Evolutionary conservation across 1,139 yeast species (phyloP), one percentile per base, ranked within the genome.

Genomic region (Suhomyces terraborum): DNA sequence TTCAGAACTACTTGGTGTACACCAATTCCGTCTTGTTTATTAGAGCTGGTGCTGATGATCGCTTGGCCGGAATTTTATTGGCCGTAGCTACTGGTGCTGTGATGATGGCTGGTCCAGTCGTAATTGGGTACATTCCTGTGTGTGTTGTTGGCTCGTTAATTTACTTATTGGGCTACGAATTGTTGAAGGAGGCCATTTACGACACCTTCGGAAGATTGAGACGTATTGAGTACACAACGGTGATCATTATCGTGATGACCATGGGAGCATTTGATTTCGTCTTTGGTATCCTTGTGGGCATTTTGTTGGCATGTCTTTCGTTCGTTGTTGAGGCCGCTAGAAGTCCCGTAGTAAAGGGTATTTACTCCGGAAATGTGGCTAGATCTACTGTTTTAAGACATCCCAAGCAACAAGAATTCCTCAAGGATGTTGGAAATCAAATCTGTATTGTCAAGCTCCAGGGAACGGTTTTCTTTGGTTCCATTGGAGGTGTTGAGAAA

Each of bases 221-320:
- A 34, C 70, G 64, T 30, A 85, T 88, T 50, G 98, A 93, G 59
- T 93, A 93, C 60, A 55, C 79, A 32, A 93, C 98, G 2, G 86
- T 93, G 47, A 65, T 85, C 6, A 81, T 84, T 8, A 93, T 93
- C 53, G 95, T 94, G 18, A 68, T 88, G 20, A 84, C 93, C 0
- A 93, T 94, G 98, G 98, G 98, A 3, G 84, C 86, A 2, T 85
- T 88, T 76, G 98, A 93, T 64, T 93, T 93, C 62, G 98, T 93
- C 6, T 77, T 82, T 51, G 98, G 98, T 41, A 88, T 93, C 31
- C 69, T 93, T 42, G 91, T 86, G 19, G 98, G 98, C 43, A 86
- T 93, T 30, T 69, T 93, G 34, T 72, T 93, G 43, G 98, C 98
- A 0, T 91, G 97, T 61, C 79, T 89, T 51, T 86, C 94, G 21